Conservation (phyloP, 768 basidiomycete genomes). For the Boletus sp. region DNA sequence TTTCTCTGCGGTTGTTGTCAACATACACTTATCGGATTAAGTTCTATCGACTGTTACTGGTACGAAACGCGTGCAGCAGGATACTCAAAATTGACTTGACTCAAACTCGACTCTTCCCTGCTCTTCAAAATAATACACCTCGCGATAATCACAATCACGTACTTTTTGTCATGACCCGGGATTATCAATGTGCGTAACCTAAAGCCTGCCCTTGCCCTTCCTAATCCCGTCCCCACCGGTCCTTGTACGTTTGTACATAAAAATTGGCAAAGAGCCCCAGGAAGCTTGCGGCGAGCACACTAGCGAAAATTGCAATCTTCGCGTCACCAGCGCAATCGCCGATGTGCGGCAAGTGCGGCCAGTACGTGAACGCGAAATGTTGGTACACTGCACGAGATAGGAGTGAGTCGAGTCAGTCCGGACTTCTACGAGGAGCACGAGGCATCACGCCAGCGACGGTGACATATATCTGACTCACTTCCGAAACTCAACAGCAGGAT, state of each 20-base stretch:
- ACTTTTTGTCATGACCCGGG: neutral
- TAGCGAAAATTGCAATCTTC: constrained; percentile 14
- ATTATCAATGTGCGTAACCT: neutral
- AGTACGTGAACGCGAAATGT: constrained; percentile 27
- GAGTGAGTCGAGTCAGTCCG: neutral
- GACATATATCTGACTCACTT: constrained; percentile 13
- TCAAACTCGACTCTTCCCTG: neutral
- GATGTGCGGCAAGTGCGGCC: constrained; percentile 22
- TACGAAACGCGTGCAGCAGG: neutral
- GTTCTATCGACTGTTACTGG: neutral
- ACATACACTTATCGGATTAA: too few relatives aligned
- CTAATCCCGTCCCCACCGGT: neutral
- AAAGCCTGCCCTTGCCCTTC: neutral
- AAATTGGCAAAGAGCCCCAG: constrained; percentile 26
- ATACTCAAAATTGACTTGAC: neutral
- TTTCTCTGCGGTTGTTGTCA: too few relatives aligned
- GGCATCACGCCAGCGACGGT: neutral
- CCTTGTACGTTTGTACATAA: constrained; percentile 24
- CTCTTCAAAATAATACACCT: neutral
- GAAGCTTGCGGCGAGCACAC: constrained; percentile 19
- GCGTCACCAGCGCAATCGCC: constrained; percentile 27
- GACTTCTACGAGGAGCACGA: neutral
- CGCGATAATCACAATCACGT: neutral
- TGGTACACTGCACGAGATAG: constrained; percentile 20
- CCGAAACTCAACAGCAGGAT: constrained; percentile 21